Conservation (phyloP, 768 basidiomycete species). For the Lepiota subincarnata region DNA sequence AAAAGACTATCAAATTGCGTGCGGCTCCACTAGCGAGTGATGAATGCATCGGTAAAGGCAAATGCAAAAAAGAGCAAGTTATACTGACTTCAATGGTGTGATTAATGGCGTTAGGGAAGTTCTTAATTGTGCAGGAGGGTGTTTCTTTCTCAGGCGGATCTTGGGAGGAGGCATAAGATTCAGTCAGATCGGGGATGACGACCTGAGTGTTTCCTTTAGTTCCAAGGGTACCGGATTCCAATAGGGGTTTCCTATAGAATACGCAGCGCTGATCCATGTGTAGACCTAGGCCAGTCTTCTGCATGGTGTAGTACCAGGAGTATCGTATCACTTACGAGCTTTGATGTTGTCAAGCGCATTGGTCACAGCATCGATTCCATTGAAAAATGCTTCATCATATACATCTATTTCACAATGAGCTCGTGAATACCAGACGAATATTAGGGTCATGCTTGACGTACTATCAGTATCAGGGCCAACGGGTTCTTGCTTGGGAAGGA, state of each 20-base stretch:
- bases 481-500: slow-evolving; percentile 84
- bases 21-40: slow-evolving; percentile 73
- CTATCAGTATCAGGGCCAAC: slow-evolving; percentile 93
- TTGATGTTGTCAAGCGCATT: slow-evolving; percentile 97
- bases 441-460: slow-evolving; percentile 33
- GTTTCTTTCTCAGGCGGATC: slow-evolving; percentile 98
- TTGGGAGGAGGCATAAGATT: slow-evolving; percentile 96
- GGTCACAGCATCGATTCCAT: slow-evolving; percentile 85
- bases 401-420: slow-evolving; percentile 67
- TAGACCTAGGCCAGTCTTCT: slow-evolving; percentile 47
- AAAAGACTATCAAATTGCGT: slow-evolving; percentile 90
- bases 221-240: slow-evolving; percentile 97
- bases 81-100: slow-evolving; percentile 88
- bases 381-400: slow-evolving; percentile 88
- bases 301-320: not conserved
- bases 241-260: slow-evolving; percentile 90
- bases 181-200: slow-evolving; percentile 88
- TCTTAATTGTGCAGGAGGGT: slow-evolving; percentile 96
- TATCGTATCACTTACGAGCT: slow-evolving; percentile 62
- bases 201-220: slow-evolving; percentile 99
- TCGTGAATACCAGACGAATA: not conserved
- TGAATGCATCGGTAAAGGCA: slow-evolving; percentile 1
- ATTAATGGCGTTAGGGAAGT: slow-evolving; percentile 96
- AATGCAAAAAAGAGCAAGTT: not conserved
- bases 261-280: slow-evolving; percentile 99